These are phyloP conservation scores for Podaxis pistillaris DNA, from an alignment of 768 basidiomycete genomes.

Conservation along the genomic window DNA sequence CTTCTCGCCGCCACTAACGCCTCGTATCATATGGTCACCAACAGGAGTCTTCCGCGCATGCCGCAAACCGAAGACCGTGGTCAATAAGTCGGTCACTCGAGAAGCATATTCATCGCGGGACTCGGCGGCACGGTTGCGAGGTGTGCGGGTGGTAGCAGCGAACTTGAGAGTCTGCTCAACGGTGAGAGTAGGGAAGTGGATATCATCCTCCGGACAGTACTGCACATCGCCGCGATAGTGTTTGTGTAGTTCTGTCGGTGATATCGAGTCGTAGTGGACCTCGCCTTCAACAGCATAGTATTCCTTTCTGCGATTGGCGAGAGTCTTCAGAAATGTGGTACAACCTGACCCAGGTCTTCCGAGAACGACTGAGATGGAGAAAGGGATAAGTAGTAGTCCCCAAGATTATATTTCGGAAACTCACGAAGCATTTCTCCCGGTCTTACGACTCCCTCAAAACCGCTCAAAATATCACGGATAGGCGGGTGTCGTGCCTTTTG, in stretches of 20 bases:
- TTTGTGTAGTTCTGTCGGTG: conserved; percentile 58
- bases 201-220: conserved; percentile 83
- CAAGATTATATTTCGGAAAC: conserved; percentile 41
- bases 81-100: conserved; percentile 48
- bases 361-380: conserved; percentile 58
- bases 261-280: conserved; percentile 74
- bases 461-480: conserved; percentile 58
- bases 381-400: not conserved
- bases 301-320: conserved; percentile 72
- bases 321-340: conserved; percentile 76
- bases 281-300: conserved; percentile 69
- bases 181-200: conserved; percentile 83
- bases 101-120: conserved; percentile 43
- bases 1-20: conserved; percentile 74
- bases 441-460: conserved; percentile 63
- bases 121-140: conserved; percentile 46
- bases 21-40: conserved; percentile 73
- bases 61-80: conserved; percentile 72
- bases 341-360: conserved; percentile 87
- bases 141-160: conserved; percentile 66
- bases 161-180: conserved; percentile 76
- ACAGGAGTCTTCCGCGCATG: conserved; percentile 73
- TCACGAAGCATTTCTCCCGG: conserved; percentile 78
- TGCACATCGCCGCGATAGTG: conserved; percentile 78
- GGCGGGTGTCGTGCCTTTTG: conserved; percentile 57